Evolutionary conservation across 1,284 basidiomycete genomes (phyloP), one percentile per base, ranked within the genome.

Genomic region (Apiotrichum laibachii): DNA sequence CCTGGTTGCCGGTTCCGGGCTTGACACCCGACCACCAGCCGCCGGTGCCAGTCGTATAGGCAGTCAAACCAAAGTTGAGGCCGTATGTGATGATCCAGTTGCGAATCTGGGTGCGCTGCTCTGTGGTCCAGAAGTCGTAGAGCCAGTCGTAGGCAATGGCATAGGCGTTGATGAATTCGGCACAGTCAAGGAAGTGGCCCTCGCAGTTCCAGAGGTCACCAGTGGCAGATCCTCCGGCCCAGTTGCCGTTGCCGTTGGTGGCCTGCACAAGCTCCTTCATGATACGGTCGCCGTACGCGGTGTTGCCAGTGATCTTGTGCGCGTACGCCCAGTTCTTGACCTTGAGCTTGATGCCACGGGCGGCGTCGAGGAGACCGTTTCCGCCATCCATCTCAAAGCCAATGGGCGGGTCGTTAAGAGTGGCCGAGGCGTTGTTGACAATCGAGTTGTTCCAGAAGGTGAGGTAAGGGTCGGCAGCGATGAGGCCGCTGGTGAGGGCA

Each of bases 81-180:
- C 92, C 96, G 67, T 89, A 87, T 61, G 82, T 81, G 78, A 92
- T 82, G 77, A 99, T 86, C 34, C 87, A 88, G 71, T 76, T 81
- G 68, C 85, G 83, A 67, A 99, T 89, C 58, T 82, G 79, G 45
- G 77, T 79, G 73, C 86, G 87, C 79, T 96, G 90, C 6, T 85
- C 82, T 35, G 82, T 77, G 9, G 84, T 85, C 90, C 90, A 96
- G 59, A 85, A 82, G 59, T 95, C 88, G 78, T 96, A 88, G 56
- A 99, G 79, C 84, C 84, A 99, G 77, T 99, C 96, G 72, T 98
- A 99, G 2, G 87, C 96, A 67, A 96, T 89, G 39, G 84, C 93
- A 71, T 86, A 96, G 1, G 88, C 92, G 37, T 87, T 85, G 33
- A 86, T 87, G 71, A 97, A 84, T 77, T 99, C 96, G 21, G 87